Evolutionary conservation across 257 asterid species (phyloP).

Genomic region (Sherardia arvensis): DNA sequence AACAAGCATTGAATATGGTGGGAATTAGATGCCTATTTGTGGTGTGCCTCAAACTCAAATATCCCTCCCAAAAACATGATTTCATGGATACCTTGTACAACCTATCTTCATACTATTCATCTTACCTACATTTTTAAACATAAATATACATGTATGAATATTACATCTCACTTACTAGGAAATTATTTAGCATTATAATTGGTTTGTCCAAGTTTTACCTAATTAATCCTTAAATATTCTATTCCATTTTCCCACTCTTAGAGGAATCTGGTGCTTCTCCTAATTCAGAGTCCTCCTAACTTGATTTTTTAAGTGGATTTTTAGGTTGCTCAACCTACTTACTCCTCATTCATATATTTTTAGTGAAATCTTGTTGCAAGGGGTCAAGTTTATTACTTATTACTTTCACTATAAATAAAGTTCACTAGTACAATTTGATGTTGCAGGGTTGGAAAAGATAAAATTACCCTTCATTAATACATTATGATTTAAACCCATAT

Average conservation of each 20-base stretch:
- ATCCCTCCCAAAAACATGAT: background rate
- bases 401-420: too few relatives aligned
- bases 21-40: background rate
- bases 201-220: background rate
- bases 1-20: constrained; percentile 1
- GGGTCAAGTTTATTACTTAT: background rate
- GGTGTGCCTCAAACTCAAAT: constrained; percentile 1
- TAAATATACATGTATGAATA: background rate
- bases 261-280: constrained; percentile 3
- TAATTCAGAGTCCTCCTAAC: background rate
- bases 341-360: background rate
- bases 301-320: background rate
- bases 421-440: too few relatives aligned
- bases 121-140: background rate
- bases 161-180: background rate
- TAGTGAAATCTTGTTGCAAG: background rate
- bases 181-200: background rate
- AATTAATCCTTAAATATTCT: background rate
- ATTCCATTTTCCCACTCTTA: background rate
- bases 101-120: background rate
- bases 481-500: too few relatives aligned
- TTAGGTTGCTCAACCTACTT: background rate
- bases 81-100: background rate
- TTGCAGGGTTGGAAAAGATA: too few relatives aligned
- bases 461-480: too few relatives aligned